A percentile compares a stretch with the other conserved stretches of the same genome.
phyloP scores from a whole-genome alignment of 495 filamentous ascomycete species.

The Daldinia grandis region DNA sequence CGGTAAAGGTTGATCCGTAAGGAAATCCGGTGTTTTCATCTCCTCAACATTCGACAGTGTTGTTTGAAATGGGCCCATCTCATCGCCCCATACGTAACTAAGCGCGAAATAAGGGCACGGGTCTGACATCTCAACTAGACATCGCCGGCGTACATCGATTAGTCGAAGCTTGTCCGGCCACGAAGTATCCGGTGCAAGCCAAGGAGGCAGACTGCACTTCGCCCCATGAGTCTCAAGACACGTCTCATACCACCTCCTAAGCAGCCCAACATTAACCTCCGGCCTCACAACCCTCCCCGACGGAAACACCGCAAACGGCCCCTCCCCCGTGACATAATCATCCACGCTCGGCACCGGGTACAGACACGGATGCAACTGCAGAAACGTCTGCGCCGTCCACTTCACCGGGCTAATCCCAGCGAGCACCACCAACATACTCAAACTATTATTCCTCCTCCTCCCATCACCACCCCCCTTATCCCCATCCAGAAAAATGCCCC shows the following conservation, averaged over 20 bases:
- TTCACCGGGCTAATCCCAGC: neutral
- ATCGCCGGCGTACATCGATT: neutral
- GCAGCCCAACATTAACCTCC: constrained; percentile 14
- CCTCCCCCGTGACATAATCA: constrained; percentile 6
- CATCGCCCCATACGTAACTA: constrained; percentile 38
- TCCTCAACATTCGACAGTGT: neutral
- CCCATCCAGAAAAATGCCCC: neutral
- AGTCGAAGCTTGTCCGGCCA: neutral
- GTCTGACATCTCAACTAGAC: neutral
- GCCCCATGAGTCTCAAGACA: neutral
- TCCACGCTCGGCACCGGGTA: neutral
- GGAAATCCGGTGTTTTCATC: constrained; percentile 2
- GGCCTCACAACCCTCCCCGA: constrained; percentile 6
- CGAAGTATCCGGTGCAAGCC: neutral
- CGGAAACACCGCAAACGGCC: constrained; percentile 20
- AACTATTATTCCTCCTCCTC: neutral
- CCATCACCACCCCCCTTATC: neutral
- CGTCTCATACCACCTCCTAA: neutral
- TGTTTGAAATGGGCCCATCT: constrained; percentile 8
- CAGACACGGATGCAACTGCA: neutral
- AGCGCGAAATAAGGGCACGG: neutral
- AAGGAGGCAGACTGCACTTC: neutral
- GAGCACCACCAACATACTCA: neutral
- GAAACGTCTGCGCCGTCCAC: neutral
- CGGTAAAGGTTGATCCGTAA: constrained; percentile 9